Evolutionary conservation across 768 basidiomycete genomes (phyloP).

Genomic region (Suillus lakei): DNA sequence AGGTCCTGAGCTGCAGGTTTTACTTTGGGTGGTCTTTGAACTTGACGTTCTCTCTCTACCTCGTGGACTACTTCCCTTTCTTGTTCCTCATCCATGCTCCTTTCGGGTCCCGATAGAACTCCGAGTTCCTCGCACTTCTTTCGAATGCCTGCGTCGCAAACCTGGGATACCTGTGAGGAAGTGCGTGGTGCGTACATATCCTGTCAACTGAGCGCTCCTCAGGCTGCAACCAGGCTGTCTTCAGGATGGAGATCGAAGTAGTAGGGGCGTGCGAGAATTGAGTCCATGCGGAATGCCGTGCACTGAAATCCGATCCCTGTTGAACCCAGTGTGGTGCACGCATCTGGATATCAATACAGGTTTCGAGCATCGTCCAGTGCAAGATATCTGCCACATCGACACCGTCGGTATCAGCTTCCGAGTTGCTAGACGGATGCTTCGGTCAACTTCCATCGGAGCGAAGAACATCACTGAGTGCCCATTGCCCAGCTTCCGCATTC

Average conservation of each 20-base stretch:
- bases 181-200: slow-evolving; percentile 34
- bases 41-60: slow-evolving; percentile 45
- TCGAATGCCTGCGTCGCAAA: slow-evolving; percentile 14
- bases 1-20: slow-evolving; percentile 27
- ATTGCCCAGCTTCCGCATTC: slow-evolving; percentile 53
- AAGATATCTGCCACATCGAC: slow-evolving; percentile 40
- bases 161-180: not conserved
- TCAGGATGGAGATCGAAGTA: slow-evolving; percentile 2
- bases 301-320: slow-evolving; percentile 34
- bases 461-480: slow-evolving; percentile 55
- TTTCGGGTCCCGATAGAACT: slow-evolving; percentile 17
- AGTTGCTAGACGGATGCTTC: slow-evolving; percentile 36
- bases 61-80: slow-evolving; percentile 54
- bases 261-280: slow-evolving; percentile 8
- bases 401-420: not conserved
- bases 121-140: slow-evolving; percentile 23
- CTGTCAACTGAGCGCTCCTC: slow-evolving; percentile 44
- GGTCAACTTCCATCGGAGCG: slow-evolving; percentile 47
- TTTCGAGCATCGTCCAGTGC: slow-evolving; percentile 49
- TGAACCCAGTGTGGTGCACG: slow-evolving; percentile 47
- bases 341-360: slow-evolving; percentile 47
- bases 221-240: slow-evolving; percentile 41
- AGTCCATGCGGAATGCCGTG: slow-evolving; percentile 23
- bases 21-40: slow-evolving; percentile 40
- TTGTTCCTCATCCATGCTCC: slow-evolving; percentile 50